These are phyloP conservation scores for Fusarium sp. DNA, from an alignment of 2,329 filamentous ascomycete species.

Conservation along the genomic window DNA sequence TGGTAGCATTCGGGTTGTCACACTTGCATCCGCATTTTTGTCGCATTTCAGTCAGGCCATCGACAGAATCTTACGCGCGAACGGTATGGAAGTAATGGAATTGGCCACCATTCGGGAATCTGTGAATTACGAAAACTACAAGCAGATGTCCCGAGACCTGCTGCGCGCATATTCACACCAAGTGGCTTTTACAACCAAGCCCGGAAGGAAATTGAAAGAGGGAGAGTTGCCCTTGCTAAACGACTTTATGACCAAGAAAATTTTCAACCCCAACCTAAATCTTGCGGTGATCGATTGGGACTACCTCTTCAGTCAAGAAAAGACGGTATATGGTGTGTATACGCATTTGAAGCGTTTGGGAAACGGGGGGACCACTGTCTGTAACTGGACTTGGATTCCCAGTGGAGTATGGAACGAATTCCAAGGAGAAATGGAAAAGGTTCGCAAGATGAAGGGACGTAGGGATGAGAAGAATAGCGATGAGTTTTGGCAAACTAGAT, in stretches of 20 bases:
- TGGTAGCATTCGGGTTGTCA: background rate
- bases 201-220: background rate
- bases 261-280: background rate
- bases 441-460: background rate
- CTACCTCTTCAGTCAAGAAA: background rate
- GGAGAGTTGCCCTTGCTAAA: background rate
- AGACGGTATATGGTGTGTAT: background rate
- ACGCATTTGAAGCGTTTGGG: background rate
- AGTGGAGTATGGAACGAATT: background rate
- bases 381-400: background rate
- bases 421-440: background rate
- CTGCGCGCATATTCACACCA: background rate
- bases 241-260: background rate
- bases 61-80: background rate
- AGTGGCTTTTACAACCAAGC: background rate
- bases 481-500: background rate
- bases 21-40: background rate
- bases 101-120: fast-evolving
- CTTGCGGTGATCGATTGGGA: background rate
- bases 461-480: background rate
- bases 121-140: background rate
- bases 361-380: background rate
- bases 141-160: background rate
- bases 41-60: background rate
- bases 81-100: background rate